Evolutionary conservation across 2,329 filamentous ascomycete species (phyloP), one percentile per base, ranked within the genome.

Genomic region (Plectosphaerella sp.): DNA sequence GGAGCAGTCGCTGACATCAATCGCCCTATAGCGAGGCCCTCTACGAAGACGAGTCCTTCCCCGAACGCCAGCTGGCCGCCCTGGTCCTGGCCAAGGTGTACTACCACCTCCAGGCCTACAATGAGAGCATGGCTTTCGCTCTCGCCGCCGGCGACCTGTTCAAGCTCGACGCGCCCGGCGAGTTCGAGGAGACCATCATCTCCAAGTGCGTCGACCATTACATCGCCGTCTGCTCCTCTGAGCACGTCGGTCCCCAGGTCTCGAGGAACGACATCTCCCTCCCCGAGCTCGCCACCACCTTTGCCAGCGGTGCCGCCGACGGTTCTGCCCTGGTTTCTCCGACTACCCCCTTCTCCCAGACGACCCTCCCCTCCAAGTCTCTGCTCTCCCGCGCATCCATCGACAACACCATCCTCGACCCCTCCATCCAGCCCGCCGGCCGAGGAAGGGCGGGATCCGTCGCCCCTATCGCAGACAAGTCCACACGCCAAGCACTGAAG

Each of bases 131-230:
- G 93, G 89, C 90, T 49, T 97, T 99, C 72, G 94, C 94, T 58
- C 83, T 99, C 45, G 92, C 91, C 54, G 92, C 94, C 22, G 94
- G 94, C 55, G 90, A 97, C 67, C 85, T 96, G 48, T 97, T 99
- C 79, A 90, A 95, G 75, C 83, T 97, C 59, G 89, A 97, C 64
- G 82, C 87, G 51, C 87, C 89, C 49, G 89, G 91, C 71, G 94
- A 99, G 76, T 99, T 96, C 66, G 94, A 99, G 72, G 92, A 99
- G 76, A 99, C 94, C 52, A 97, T 99, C 74, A 92, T 97, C 70
- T 93, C 93, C 54, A 97, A 95, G 80, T 99, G 94, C 67, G 85
- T 99, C 65, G 94, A 99, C 72, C 95, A 95, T 59, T 99, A 97
- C 75, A 97, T 99, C 65, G 86, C 90, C 54, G 80, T 92, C 43